Evolutionary conservation across 306 rosid species (phyloP), one percentile per base, ranked within the genome.

Genomic region (Pterocarpus santalinus): DNA sequence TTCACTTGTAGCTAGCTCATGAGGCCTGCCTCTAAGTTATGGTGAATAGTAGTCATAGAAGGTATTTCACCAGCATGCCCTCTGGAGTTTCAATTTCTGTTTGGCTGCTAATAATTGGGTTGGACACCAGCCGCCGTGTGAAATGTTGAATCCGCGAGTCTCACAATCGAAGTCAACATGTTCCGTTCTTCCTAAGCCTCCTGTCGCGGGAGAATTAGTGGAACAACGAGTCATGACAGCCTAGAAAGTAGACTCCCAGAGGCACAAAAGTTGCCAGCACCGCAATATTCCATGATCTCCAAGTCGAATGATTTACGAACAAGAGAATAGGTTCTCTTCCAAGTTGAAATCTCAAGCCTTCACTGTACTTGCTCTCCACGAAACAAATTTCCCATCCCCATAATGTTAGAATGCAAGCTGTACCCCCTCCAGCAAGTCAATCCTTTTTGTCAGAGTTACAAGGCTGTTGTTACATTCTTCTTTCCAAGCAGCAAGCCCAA

Each of bases 331-430:
- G 57, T 53, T 69, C 47, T 3, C 16, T 55, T 35, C 70, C 53
- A 65, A 33, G 53, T 78, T 53, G 47, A 69, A 72, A 72, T 63
- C 81, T 41, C 61, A 49, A 73, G 39, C 49, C 28, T 52, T 38
- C 51, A 13, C 22, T 30, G 8, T n/a, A 8, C 90, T 74, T 70
- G 64, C 73, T 80, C 66, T 65, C 51, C 73, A 72, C 62, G 65
- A 63, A 86, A 86, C 77, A 81, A 73, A 46, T 22, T 13, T 6
- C 83, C 12, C 16, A 35, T 1, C 43, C 66, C 78, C 28, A 22
- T 22, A 22, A 36, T 34, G 81, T 85, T 82, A 76, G 64, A 71
- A 71, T 66, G 68, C 79, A 46, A 82, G 84, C 68, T 76, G 81
- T 72, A 55, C 69, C 57, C 80, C 46, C 41, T 47, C 44, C 7